Percentiles rank a stretch among this genome's conserved stretches.
Conservation (phyloP, 2,329 filamentous ascomycete genomes). For the Huntiella omanensis region DNA sequence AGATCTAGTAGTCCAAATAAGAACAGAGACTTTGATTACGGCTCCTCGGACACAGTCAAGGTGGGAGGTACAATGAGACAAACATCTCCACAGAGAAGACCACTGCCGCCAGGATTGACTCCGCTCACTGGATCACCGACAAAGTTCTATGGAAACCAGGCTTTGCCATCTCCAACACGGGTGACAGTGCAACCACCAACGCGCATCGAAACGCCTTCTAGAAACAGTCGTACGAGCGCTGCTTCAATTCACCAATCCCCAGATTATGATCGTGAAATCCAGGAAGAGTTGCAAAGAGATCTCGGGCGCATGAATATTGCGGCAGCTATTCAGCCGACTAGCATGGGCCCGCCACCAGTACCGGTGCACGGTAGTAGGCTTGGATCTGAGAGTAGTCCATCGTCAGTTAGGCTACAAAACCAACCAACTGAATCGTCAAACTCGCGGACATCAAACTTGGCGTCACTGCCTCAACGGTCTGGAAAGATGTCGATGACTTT, state of each 20-base stretch:
- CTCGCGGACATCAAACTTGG: neutral
- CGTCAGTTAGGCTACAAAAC: neutral
- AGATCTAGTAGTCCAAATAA: conserved; percentile 35
- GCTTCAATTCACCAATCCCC: conserved; percentile 23
- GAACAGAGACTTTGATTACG: conserved; percentile 24
- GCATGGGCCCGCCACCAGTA: conserved; percentile 7
- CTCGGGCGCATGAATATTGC: conserved; percentile 37
- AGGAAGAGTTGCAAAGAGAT: conserved; percentile 44
- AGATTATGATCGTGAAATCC: conserved; percentile 41
- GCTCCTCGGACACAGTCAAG: conserved; percentile 36
- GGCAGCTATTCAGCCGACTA: conserved; percentile 16
- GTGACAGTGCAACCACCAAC: conserved; percentile 33
- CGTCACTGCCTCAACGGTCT: conserved; percentile 6
- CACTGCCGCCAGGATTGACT: conserved; percentile 20
- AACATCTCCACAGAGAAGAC: conserved; percentile 40
- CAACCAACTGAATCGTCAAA: neutral
- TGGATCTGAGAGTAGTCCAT: neutral
- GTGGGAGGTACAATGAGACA: conserved; percentile 33
- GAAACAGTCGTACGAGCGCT: neutral
- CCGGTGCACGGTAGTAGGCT: conserved; percentile 5
- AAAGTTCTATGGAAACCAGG: conserved; percentile 1
- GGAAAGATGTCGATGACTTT: conserved; percentile 26
- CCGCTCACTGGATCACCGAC: conserved; percentile 1
- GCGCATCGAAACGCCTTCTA: conserved; percentile 9
- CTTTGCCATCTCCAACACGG: conserved; percentile 34